Evolutionary conservation across 1,284 basidiomycete species (phyloP).

Genomic region (Polyporus tsugae): DNA sequence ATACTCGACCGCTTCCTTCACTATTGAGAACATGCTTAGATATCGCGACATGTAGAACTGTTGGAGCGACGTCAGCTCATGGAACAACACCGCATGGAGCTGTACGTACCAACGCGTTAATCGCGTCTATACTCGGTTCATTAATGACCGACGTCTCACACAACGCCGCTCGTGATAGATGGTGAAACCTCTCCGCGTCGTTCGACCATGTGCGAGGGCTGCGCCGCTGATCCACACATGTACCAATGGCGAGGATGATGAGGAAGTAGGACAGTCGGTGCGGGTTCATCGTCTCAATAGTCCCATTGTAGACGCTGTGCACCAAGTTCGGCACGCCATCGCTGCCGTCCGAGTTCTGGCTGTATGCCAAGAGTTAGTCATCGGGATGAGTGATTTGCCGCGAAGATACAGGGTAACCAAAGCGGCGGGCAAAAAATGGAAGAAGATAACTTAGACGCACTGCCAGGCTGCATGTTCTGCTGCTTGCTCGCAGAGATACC

Average conservation of each 20-base stretch:
- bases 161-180: constrained; percentile 65
- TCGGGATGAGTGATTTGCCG: constrained; percentile 24
- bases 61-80: constrained; percentile 15
- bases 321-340: constrained; percentile 70
- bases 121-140: constrained; percentile 70
- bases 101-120: constrained; percentile 66
- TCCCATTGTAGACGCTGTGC: constrained; percentile 67
- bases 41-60: constrained; percentile 80
- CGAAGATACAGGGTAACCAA: constrained; percentile 24
- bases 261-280: constrained; percentile 69
- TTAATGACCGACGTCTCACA: constrained; percentile 69
- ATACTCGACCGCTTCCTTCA: constrained; percentile 70
- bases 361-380: constrained; percentile 40
- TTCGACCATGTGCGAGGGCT: constrained; percentile 54
- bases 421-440: constrained; percentile 21
- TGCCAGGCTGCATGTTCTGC: constrained; percentile 74
- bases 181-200: constrained; percentile 68
- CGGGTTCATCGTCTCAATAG: constrained; percentile 63
- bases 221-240: constrained; percentile 64
- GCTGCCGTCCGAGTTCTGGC: constrained; percentile 72
- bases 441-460: constrained; percentile 50
- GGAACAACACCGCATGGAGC: background rate
- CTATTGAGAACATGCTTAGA: constrained; percentile 72
- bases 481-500: constrained; percentile 65
- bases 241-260: constrained; percentile 67